These are phyloP conservation scores for Lachancea fermentati DNA, from an alignment of 805 yeast genomes.

Conservation along the genomic window DNA sequence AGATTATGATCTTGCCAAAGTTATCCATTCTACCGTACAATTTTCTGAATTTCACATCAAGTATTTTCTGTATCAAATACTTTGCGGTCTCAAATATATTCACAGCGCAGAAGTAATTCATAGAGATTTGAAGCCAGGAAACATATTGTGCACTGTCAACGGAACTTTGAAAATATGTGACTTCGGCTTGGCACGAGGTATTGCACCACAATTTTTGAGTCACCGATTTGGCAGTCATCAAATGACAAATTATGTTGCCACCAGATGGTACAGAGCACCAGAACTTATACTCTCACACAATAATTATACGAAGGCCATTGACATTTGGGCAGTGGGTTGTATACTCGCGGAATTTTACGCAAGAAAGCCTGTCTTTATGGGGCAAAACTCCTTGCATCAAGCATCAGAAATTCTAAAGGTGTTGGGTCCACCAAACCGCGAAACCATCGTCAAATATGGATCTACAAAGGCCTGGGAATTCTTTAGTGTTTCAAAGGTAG, in stretches of 20 bases:
- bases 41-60: constrained; percentile 82
- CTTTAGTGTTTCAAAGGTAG: constrained; percentile 40
- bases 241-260: constrained; percentile 85
- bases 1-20: constrained; percentile 74
- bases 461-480: constrained; percentile 43
- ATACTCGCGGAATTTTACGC: constrained; percentile 81
- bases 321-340: constrained; percentile 93
- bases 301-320: constrained; percentile 63
- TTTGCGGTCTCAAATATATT: constrained; percentile 82
- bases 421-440: constrained; percentile 63
- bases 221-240: constrained; percentile 34
- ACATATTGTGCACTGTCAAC: constrained; percentile 66
- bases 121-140: constrained; percentile 89
- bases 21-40: constrained; percentile 71
- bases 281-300: constrained; percentile 65
- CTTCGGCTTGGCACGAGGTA: constrained; percentile 87
- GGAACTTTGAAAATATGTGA: constrained; percentile 86
- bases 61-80: constrained; percentile 69
- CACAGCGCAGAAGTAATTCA: constrained; percentile 92
- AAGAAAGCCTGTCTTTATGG: constrained; percentile 73
- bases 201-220: constrained; percentile 34
- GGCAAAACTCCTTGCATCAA: constrained; percentile 68
- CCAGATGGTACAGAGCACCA: constrained; percentile 95
- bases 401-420: constrained; percentile 59
- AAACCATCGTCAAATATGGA: constrained; percentile 39